Conservation (phyloP, 345 rosid species). For the Salix caprea region DNA sequence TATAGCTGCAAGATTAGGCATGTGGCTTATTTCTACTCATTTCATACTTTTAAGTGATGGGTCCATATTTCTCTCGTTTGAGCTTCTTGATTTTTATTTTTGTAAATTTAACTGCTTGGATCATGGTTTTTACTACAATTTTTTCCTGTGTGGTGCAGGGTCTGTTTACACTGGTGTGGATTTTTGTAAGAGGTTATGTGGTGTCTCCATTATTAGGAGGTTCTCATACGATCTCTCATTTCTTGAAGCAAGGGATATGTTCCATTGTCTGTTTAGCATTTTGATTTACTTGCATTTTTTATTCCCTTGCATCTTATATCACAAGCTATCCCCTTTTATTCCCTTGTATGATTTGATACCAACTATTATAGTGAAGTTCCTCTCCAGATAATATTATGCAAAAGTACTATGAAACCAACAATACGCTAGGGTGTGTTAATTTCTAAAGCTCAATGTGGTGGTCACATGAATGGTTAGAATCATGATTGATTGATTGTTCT, state of each 20-base stretch:
- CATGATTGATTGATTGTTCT: not conserved
- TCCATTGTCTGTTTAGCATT: not conserved
- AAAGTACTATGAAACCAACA: not conserved
- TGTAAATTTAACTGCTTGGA: not conserved
- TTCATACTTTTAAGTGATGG: not conserved
- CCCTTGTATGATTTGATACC: no score
- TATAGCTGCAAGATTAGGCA: not conserved
- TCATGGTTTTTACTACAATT: not conserved
- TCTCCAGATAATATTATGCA: not conserved
- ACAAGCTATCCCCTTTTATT: no score
- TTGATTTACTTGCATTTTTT: not conserved
- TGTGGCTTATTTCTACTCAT: not conserved
- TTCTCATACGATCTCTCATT: conserved; percentile 32
- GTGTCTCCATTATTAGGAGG: conserved; percentile 97
- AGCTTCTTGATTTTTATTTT: not conserved
- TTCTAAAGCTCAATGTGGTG: not conserved
- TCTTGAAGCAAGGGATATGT: not conserved
- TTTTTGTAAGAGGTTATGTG: conserved; percentile 95
- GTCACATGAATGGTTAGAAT: not conserved
- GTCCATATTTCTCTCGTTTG: not conserved
- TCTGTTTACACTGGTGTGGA: conserved; percentile 97
- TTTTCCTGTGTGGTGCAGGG: conserved; percentile 44
- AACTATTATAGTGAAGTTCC: not conserved
- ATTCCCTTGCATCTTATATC: not conserved
- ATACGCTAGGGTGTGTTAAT: not conserved